Percentiles rank a stretch among this genome's conserved stretches.
phyloP scores from a whole-genome alignment of 2,329 filamentous ascomycete genomes.

The Phialophora verrucosa region DNA sequence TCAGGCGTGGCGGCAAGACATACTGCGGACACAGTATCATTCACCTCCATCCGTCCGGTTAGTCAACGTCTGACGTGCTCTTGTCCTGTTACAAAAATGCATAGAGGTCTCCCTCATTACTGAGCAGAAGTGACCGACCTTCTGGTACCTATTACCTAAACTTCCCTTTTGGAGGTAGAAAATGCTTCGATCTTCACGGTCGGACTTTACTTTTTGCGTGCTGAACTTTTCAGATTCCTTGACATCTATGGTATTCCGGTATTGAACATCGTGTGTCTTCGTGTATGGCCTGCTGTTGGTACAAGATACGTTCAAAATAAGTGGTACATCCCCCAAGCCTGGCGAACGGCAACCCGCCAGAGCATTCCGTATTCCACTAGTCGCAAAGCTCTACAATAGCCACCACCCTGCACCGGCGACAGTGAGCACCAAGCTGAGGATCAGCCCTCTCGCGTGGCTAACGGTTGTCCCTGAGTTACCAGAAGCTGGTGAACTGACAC shows the following conservation, averaged over 20 bases:
- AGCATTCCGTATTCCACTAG: background rate
- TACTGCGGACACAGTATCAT: too few relatives aligned
- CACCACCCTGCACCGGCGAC: slow-evolving; percentile 8
- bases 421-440: slow-evolving; percentile 12
- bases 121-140: background rate
- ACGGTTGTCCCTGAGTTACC: background rate
- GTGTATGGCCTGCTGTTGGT: background rate
- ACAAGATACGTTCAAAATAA: slow-evolving; percentile 5
- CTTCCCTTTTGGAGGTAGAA: background rate
- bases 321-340: background rate
- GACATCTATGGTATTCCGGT: background rate
- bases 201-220: background rate
- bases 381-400: slow-evolving; percentile 5
- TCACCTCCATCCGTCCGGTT: background rate
- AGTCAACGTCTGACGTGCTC: background rate
- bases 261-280: background rate
- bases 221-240: background rate
- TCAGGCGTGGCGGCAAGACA: too few relatives aligned
- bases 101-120: background rate
- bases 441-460: background rate
- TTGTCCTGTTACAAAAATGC: background rate
- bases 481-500: slow-evolving; percentile 5
- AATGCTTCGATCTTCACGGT: background rate
- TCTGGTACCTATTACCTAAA: too few relatives aligned
- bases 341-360: background rate